phyloP scores from a whole-genome alignment of 1,139 yeast genomes.

The Pichia kudriavzevii region DNA sequence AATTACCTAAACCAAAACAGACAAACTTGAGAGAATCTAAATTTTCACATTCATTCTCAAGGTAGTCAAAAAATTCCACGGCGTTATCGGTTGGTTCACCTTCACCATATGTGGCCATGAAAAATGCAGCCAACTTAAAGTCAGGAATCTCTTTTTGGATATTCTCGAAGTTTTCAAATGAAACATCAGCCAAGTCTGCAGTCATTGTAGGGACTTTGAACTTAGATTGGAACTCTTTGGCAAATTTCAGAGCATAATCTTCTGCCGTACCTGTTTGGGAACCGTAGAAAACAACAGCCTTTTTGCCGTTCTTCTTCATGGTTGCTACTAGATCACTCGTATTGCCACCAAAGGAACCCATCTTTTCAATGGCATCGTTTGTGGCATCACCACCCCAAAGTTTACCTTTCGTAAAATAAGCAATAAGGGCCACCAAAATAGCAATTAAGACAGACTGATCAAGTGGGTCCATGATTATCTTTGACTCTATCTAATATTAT shows the following conservation, averaged over 20 bases:
- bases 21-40: conserved; percentile 60
- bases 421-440: conserved; percentile 54
- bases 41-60: conserved; percentile 52
- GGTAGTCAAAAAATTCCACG: conserved; percentile 56
- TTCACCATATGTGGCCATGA: conserved; percentile 94
- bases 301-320: conserved; percentile 57
- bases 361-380: conserved; percentile 29
- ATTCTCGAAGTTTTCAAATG: conserved; percentile 64
- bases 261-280: conserved; percentile 99
- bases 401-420: conserved; percentile 60
- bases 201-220: conserved; percentile 80
- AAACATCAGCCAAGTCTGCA: conserved; percentile 80
- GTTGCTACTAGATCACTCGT: conserved; percentile 61
- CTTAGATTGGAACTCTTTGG: conserved; percentile 79
- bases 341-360: neutral
- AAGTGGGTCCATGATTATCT: conserved; percentile 43
- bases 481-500: neutral
- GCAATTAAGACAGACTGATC: conserved; percentile 65
- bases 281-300: conserved; percentile 76
- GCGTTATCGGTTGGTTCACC: conserved; percentile 98
- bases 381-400: conserved; percentile 42
- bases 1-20: conserved; percentile 86
- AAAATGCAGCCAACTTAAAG: conserved; percentile 52
- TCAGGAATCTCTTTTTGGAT: conserved; percentile 37
- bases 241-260: conserved; percentile 85